Evolutionary conservation across 257 asterid genomes (phyloP), one percentile per base, ranked within the genome.

Genomic region (Nicotiana attenuata): DNA sequence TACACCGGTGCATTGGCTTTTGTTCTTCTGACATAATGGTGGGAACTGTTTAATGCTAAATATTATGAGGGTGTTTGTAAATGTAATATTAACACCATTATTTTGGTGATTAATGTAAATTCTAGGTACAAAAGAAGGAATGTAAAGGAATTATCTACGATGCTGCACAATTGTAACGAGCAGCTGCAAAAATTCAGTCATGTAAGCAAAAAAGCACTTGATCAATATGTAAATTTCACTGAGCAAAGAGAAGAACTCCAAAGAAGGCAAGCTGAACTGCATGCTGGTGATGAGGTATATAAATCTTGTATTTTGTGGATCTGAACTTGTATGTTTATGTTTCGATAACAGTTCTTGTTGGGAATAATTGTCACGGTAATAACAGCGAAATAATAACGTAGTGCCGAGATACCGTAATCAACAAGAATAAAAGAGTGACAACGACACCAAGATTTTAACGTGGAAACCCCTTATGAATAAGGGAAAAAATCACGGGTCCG

Each of bases 161-260:
- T 89, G 94, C 95, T 95, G 83, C 97, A 95, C 90, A 93, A 89
- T 85, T 95, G 99, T 75, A 93, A 89, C 81, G 97, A 95, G 89
- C 92, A 95, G 87, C 91, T 95, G 86, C 87, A 93, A 73, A 91
- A 92, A 84, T 95, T 95, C 88, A 95, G 98, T 91, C 99, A 95
- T 85, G 99, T 95, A 83, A 92, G 93, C 88, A 93, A 95, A 88
- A 95, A 93, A 86, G 97, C 99, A 31, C 95, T 93, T 31, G 99
- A 95, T 83, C 98, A 93, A 82, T 93, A 95, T 88, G 99, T 93
- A 66, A 96, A 94, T 88, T 96, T 96, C 89, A 94, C 98, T 14
- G 99, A 96, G 86, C 98, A 92, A 84, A 86, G 98, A 76, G 99
- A 96, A 85, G 97, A 92, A 91, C 94, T 96, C 64, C 98, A 96